Evolutionary conservation across 805 yeast genomes (phyloP).

Genomic region (Saccharomycopsis sp.): DNA sequence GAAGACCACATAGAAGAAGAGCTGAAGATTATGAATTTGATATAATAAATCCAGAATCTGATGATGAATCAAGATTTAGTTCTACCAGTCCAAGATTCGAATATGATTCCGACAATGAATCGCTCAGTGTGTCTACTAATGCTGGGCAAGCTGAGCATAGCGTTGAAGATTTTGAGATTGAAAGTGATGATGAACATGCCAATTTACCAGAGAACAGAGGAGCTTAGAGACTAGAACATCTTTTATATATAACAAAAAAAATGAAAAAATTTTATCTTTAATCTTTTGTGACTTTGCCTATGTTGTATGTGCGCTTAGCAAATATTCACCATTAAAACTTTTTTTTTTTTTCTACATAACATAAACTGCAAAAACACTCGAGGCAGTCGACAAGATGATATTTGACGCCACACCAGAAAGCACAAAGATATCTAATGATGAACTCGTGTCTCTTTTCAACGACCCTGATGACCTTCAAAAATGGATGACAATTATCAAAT

Average conservation of each 20-base stretch:
- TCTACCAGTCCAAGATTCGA: conserved; percentile 18
- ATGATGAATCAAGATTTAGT: conserved; percentile 25
- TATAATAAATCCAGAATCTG: conserved; percentile 59
- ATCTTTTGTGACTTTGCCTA: no score
- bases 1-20: conserved; percentile 44
- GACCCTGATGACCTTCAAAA: conserved; percentile 31
- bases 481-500: conserved; percentile 34
- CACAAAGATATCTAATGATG: not conserved
- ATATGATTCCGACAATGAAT: conserved; percentile 20
- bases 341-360: not conserved
- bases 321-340: not conserved
- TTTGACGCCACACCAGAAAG: not conserved
- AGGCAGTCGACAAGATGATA: no score
- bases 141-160: conserved; percentile 2
- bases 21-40: conserved; percentile 73
- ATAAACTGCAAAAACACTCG: not conserved
- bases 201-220: no score
- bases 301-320: not conserved
- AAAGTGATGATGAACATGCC: conserved; percentile 16
- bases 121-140: not conserved
- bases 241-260: no score
- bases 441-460: conserved; percentile 17
- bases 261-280: no score
- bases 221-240: no score
- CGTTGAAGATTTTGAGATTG: conserved; percentile 19